Evolutionary conservation across 371 early-diverging fungal genomes (phyloP), one percentile per base, ranked within the genome.

Genomic region (Mucor irregularis): DNA sequence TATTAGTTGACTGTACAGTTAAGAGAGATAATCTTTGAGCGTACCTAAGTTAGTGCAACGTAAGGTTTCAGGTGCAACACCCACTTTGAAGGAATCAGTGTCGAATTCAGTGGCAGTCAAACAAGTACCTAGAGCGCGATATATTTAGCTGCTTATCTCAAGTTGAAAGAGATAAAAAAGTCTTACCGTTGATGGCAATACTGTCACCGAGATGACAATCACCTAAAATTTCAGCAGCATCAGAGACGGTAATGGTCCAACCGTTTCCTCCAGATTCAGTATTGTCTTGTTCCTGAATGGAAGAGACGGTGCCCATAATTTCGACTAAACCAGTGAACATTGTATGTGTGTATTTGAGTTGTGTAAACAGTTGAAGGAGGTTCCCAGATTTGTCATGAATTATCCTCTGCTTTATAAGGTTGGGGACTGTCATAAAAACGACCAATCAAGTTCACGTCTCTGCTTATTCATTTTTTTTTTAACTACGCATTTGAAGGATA

Each of bases 321-420:
- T 98, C 98, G 46, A 98, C 93, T 46, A 98, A 92, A 39, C 98
- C 98, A 4, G 97, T 98, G 68, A 98, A 98, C 96, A 98, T 97
- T 33, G n/a, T n/a, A n/a, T n/a, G n/a, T n/a, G n/a, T n/a, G n/a
- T n/a, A n/a, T n/a, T n/a, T n/a, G n/a, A n/a, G n/a, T n/a, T n/a
- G n/a, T n/a, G n/a, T n/a, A n/a, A n/a, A n/a, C n/a, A n/a, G n/a
- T n/a, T n/a, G n/a, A n/a, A n/a, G n/a, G n/a, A n/a, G n/a, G n/a
- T n/a, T n/a, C n/a, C n/a, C n/a, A n/a, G n/a, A n/a, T n/a, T n/a
- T n/a, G n/a, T n/a, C n/a, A n/a, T n/a, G n/a, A n/a, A n/a, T n/a
- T n/a, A n/a, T n/a, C n/a, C n/a, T n/a, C n/a, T n/a, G n/a, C n/a
- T n/a, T n/a, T n/a, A n/a, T n/a, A n/a, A n/a, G n/a, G n/a, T n/a